These are phyloP conservation scores for Zymoseptoria crescenta DNA, from an alignment of 2,329 filamentous ascomycete species.

Conservation along the genomic window DNA sequence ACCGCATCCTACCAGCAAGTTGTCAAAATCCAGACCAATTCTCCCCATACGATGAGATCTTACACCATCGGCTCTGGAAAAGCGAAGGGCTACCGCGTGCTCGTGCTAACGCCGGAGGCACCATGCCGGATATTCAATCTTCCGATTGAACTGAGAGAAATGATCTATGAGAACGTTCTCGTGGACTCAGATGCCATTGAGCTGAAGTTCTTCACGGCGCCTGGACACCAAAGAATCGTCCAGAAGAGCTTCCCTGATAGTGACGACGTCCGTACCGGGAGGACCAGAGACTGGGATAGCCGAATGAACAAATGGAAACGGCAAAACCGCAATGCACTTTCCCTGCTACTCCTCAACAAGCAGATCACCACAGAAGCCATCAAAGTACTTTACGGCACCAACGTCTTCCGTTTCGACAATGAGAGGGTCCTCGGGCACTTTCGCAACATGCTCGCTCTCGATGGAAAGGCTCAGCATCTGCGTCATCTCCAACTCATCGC, in stretches of 20 bases:
- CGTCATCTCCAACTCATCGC: too few species aligned
- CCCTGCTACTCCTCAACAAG: neutral
- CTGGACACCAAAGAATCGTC: neutral
- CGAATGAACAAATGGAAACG: constrained; percentile 1
- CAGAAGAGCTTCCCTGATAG: neutral
- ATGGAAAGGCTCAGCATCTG: too few species aligned
- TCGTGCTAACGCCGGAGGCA: neutral
- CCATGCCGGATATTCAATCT: constrained; percentile 1
- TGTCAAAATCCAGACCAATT: too few species aligned
- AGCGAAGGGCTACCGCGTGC: neutral
- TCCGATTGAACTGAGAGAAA: neutral
- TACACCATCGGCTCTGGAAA: constrained; percentile 1
- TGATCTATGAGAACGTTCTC: constrained; percentile 2
- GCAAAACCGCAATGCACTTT: neutral
- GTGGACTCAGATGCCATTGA: neutral
- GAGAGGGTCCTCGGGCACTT: too few species aligned
- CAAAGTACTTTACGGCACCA: constrained; percentile 1
- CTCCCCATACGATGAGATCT: too few species aligned
- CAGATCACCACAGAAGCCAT: neutral
- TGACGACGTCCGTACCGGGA: too few species aligned
- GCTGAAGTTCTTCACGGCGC: neutral
- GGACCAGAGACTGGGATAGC: neutral
- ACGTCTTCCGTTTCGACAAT: neutral
- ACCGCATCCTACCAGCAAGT: too few species aligned
- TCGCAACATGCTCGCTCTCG: too few species aligned